Percentiles rank a stretch among this genome's conserved stretches.
These are phyloP conservation scores for Puccinia hordei DNA, from an alignment of 1,284 basidiomycete genomes.

Conservation along the genomic window DNA sequence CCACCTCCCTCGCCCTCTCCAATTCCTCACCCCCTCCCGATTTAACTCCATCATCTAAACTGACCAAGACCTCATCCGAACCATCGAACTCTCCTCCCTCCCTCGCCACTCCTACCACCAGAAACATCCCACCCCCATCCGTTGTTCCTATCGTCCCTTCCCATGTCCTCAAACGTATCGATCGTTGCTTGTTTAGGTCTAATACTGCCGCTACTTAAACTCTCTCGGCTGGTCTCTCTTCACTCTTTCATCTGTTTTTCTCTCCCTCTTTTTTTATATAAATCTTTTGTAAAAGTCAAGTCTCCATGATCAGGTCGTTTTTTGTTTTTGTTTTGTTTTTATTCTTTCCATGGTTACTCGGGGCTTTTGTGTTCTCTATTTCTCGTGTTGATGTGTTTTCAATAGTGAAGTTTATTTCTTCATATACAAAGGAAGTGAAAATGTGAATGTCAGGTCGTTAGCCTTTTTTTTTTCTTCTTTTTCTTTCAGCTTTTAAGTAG, in stretches of 20 bases:
- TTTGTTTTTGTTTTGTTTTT: background rate
- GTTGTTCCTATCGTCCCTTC: slow-evolving; percentile 20
- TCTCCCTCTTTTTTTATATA: background rate
- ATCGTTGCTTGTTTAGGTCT: slow-evolving; percentile 9
- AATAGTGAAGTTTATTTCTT: no score
- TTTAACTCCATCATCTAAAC: background rate
- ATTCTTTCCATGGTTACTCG: no score
- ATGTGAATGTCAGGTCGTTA: no score
- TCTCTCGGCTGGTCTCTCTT: no score
- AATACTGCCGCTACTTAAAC: background rate
- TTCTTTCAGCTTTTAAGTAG: no score
- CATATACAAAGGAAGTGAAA: no score
- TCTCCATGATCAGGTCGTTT: background rate
- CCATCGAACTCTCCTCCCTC: background rate
- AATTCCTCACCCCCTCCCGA: background rate
- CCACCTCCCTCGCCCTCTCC: background rate
- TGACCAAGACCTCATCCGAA: background rate
- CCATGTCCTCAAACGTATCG: slow-evolving; percentile 16
- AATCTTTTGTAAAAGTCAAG: no score
- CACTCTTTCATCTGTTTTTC: background rate
- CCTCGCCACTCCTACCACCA: background rate
- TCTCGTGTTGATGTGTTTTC: no score
- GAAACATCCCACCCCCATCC: background rate
- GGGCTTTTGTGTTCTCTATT: no score
- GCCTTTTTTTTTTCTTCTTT: no score